A percentile compares a stretch with the other conserved stretches of the same genome.
Conservation (phyloP, 176 grass and related monocot species). For the Triticum timopheevii region DNA sequence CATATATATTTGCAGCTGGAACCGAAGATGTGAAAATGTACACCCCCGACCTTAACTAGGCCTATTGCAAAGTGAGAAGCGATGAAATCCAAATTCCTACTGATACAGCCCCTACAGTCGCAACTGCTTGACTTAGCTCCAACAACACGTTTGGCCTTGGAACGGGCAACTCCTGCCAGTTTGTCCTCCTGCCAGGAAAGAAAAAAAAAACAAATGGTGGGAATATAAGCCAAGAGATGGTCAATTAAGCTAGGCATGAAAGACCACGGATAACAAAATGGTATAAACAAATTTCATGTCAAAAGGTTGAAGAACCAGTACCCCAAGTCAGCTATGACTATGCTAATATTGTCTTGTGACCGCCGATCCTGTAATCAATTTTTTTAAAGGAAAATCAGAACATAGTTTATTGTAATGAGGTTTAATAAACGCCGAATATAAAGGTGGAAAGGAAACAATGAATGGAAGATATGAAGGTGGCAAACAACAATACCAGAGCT, state of each 20-base stretch:
- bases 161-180: constrained; percentile 77
- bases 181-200: constrained; percentile 65
- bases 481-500: constrained; percentile 64
- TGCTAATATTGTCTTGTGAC: constrained; percentile 92
- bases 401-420: neutral
- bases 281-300: constrained; percentile 12
- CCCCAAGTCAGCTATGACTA: constrained; percentile 94
- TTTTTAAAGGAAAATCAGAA: neutral
- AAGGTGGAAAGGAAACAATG: neutral
- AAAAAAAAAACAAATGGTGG: neutral
- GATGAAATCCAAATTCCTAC: constrained; percentile 86
- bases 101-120: constrained; percentile 68
- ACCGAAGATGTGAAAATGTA: neutral
- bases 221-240: constrained; percentile 17
- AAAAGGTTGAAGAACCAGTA: constrained; percentile 43
- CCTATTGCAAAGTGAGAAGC: constrained; percentile 54
- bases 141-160: constrained; percentile 66
- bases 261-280: neutral
- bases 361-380: constrained; percentile 55
- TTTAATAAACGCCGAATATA: neutral
- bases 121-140: constrained; percentile 90
- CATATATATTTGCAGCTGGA: constrained; percentile 38
- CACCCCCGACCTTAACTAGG: constrained; percentile 24
- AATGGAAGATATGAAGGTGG: constrained; percentile 22
- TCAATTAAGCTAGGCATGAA: neutral